These are phyloP conservation scores for Zygosaccharomyces pseudorouxii DNA, from an alignment of 805 yeast genomes.

Conservation along the genomic window DNA sequence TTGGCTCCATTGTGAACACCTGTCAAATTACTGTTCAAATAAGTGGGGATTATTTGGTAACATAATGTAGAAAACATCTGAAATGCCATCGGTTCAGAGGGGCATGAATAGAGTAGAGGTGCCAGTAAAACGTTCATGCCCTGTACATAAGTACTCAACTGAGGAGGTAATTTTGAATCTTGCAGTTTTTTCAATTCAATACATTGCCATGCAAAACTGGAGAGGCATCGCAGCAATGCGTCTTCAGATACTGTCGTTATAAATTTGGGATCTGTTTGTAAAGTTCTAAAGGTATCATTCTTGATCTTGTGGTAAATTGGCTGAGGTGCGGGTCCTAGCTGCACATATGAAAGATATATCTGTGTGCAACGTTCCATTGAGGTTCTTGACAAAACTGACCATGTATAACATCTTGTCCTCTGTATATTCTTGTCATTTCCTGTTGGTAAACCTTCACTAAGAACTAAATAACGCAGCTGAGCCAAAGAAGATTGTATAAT, in stretches of 20 bases:
- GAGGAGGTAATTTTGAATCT: conserved; percentile 9
- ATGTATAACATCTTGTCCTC: conserved; percentile 55
- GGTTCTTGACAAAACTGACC: conserved; percentile 71
- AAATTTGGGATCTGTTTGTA: conserved; percentile 67
- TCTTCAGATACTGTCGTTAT: conserved; percentile 64
- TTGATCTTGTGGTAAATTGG: conserved; percentile 57
- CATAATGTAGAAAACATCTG: conserved; percentile 61
- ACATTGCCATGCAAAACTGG: conserved; percentile 59
- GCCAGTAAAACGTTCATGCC: conserved; percentile 87
- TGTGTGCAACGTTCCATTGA: conserved; percentile 51
- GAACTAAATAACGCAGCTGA: conserved; percentile 18
- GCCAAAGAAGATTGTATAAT: conserved; percentile 18
- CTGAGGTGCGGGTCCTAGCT: conserved; percentile 53
- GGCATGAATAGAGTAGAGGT: conserved; percentile 70
- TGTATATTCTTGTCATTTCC: conserved; percentile 18
- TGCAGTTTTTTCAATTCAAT: conserved; percentile 16
- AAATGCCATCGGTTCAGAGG: conserved; percentile 83
- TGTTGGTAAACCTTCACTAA: conserved; percentile 25
- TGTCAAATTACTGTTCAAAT: conserved; percentile 67
- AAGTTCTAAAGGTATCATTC: conserved; percentile 81
- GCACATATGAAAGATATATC: conserved; percentile 49
- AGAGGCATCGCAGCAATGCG: conserved; percentile 60
- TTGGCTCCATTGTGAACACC: conserved; percentile 76
- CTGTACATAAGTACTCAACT: conserved; percentile 60
- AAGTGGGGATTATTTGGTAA: conserved; percentile 64